These are phyloP conservation scores for Colletotrichum salicis DNA, from an alignment of 2,329 filamentous ascomycete species.

Conservation along the genomic window DNA sequence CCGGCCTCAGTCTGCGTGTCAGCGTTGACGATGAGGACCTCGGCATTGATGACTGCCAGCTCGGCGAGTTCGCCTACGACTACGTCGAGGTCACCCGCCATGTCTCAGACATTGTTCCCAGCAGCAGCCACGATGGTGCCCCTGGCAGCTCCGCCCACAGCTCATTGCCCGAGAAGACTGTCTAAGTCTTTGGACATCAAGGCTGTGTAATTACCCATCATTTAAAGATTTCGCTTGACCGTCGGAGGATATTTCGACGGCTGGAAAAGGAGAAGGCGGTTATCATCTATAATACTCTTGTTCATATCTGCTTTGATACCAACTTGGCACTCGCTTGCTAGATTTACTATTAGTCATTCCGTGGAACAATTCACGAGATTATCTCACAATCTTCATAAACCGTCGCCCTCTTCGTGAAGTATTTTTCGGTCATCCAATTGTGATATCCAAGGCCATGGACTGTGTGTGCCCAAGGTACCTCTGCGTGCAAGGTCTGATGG, in stretches of 20 bases:
- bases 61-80: conserved; percentile 86
- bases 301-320: conserved; percentile 33
- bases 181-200: neutral
- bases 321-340: conserved; percentile 25
- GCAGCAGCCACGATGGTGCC: conserved; percentile 15
- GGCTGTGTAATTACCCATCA: neutral
- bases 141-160: conserved; percentile 33
- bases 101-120: conserved; percentile 56
- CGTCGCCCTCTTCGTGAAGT: neutral
- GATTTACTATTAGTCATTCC: conserved; percentile 10
- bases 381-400: neutral
- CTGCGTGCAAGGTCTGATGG: no score
- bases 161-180: conserved; percentile 36
- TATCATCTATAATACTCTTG: conserved; percentile 25
- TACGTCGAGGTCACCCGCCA: conserved; percentile 79
- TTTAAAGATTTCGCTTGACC: neutral
- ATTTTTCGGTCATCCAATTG: neutral
- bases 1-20: conserved; percentile 76
- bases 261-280: neutral
- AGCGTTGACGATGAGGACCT: conserved; percentile 74
- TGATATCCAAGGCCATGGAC: no score
- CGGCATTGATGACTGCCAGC: conserved; percentile 78
- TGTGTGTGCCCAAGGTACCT: no score
- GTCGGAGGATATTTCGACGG: neutral
- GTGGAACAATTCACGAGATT: neutral